Base-by-base conservation (phyloP, 2,329 filamentous ascomycete genomes). In the Daldinia sp. region DNA sequence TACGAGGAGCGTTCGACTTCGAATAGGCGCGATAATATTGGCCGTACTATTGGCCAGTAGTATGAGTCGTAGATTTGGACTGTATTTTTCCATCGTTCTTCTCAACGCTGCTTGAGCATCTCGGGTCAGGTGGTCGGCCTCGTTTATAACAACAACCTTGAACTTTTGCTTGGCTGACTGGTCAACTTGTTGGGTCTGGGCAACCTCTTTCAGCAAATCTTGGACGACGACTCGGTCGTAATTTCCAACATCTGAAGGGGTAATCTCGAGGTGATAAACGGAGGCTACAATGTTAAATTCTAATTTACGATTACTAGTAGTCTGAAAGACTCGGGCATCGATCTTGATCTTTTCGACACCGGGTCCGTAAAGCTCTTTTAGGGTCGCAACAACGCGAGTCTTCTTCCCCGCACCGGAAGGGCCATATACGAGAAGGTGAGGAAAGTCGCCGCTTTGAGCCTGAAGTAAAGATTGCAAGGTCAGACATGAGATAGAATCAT, bases 281-380 rank as follows among this genome's bases (percentile, higher is more conserved):
- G 94, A 98, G 43, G 94, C 89, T 56, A 99, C 95, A 68, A 99
- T 96, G 81, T 97, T 99, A 86, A 99, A 99, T 80, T 99, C 95
- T 72, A 99, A 90, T 79, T 99, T 99, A 76, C 95, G 93, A 78
- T 97, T 98, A 74, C 90, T 91, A 19, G 88, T 94, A 1, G 95
- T 98, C 79, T 97, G 94, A 81, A 99, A 99, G 61, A 97, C 91
- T 68, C 95, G 91, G 10, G 93, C 92, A 76, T 99, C 95, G 79
- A 99, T 98, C 82, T 98, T 98, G 84, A 99, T 99, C 84, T 97
- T 98, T 75, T 99, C 96, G n/a, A 97, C 95, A 41, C 95, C 94
- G 0, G 94, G 90, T 0, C 95, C 95, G 77, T 95, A 99, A 6
- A 99, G 85, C 75, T 97, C 94, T 77, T 97, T 96, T 3, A 99